Evolutionary conservation across 192 early-diverging fungal species (phyloP), one percentile per base, ranked within the genome.

Genomic region (Gaertneriomyces sp.): DNA sequence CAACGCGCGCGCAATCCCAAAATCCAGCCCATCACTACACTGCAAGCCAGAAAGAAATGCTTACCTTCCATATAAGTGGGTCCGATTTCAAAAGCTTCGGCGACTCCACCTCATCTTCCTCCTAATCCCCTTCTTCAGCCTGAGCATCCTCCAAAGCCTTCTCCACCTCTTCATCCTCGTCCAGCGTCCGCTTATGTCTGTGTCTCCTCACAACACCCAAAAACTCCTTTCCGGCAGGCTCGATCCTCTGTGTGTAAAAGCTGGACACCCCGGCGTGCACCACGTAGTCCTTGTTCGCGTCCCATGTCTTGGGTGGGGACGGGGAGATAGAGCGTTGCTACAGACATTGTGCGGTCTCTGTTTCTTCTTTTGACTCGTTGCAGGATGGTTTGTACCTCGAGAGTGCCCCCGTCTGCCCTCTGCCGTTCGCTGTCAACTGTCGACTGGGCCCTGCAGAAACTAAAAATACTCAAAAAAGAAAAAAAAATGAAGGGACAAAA

Each of bases 31-130:
- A n/a, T n/a, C n/a, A n/a, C n/a, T n/a, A n/a, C n/a, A n/a, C n/a
- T n/a, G n/a, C n/a, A n/a, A n/a, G n/a, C n/a, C n/a, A n/a, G n/a
- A n/a, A n/a, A n/a, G n/a, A n/a, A n/a, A 46, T 14, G 50, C 41
- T 60, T 79, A 87, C 79, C 86, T 94, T 97, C 96, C 96, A 97
- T 54, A 94, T 89, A 72, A 89, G 85, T 47, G 96, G 96, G 72
- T 96, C 91, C n/a, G 81, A 74, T 55, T 72, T 73, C 60, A 97
- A 81, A 42, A 95, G 80, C 58, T 81, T 74, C 53, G 79, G 76
- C 70, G 86, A 79, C 72, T 94, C 93, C 58, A 84, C 85, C 77
- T 95, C 94, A 51, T 86, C 82, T 43, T 94, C 93, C 19, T 88
- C 89, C 19, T 76, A 49, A 10, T 72, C 63, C 41, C 67, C 65